These are phyloP conservation scores for Yarrowia sp. DNA, from an alignment of 805 yeast species.

Conservation along the genomic window DNA sequence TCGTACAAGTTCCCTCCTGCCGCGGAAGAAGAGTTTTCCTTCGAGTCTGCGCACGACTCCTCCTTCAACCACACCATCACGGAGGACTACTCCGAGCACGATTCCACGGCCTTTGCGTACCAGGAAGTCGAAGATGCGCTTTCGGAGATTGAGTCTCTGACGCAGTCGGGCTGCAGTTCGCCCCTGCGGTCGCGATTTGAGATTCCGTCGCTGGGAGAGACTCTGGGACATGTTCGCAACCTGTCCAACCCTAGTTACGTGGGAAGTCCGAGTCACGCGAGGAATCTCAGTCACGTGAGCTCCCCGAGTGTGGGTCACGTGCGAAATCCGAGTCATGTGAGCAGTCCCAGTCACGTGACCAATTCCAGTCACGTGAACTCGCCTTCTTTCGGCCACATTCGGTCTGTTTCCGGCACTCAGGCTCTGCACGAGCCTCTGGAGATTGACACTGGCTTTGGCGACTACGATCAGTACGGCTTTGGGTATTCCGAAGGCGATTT, in stretches of 20 bases:
- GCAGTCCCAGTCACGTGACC: neutral
- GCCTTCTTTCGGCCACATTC: neutral
- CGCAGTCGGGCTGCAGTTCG: neutral
- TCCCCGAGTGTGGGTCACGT: neutral
- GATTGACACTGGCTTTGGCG: neutral
- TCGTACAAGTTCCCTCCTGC: conserved; percentile 8
- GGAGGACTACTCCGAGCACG: neutral
- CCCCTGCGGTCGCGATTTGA: neutral
- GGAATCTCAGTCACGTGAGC: neutral
- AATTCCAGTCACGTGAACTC: neutral
- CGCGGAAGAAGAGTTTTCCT: neutral
- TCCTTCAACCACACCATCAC: neutral
- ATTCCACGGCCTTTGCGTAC: conserved; percentile 16
- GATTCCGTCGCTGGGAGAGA: neutral
- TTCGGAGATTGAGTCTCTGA: neutral
- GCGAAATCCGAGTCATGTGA: neutral
- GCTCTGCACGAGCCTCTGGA: neutral
- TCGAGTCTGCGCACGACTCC: neutral
- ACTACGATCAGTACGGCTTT: neutral
- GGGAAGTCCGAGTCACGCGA: neutral
- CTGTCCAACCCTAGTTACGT: neutral
- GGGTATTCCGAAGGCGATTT: neutral
- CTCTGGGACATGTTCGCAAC: neutral
- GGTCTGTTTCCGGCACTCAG: neutral
- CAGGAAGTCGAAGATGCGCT: conserved; percentile 19